A percentile compares a stretch with the other conserved stretches of the same genome.
These are phyloP conservation scores for Aureobasidium sp. DNA, from an alignment of 2,329 filamentous ascomycete species.

Conservation along the genomic window DNA sequence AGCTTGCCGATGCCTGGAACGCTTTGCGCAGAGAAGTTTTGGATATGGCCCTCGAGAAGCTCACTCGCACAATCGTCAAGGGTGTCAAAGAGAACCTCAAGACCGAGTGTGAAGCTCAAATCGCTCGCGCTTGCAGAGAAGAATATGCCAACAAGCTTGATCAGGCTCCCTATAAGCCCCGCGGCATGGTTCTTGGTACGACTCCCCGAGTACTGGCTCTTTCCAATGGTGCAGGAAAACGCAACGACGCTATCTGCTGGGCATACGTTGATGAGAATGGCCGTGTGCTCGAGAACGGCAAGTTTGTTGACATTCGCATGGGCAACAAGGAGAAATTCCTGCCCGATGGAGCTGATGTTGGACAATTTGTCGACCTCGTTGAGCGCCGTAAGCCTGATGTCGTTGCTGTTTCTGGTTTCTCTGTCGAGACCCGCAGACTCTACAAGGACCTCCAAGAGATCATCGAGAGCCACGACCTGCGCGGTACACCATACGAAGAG, in stretches of 20 bases:
- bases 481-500: conserved; percentile 74
- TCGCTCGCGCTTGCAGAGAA: conserved; percentile 80
- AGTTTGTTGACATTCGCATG: conserved; percentile 66
- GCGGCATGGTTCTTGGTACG: conserved; percentile 83
- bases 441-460: conserved; percentile 73
- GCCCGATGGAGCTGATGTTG: conserved; percentile 55
- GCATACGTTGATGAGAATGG: conserved; percentile 91
- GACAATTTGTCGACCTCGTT: conserved; percentile 69
- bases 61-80: conserved; percentile 77
- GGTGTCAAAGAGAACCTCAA: conserved; percentile 92
- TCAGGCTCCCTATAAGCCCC: conserved; percentile 92
- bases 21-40: conserved; percentile 76
- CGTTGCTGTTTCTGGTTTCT: conserved; percentile 80
- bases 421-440: conserved; percentile 75
- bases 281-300: conserved; percentile 79
- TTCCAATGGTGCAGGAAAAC: conserved; percentile 74
- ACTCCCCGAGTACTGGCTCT: conserved; percentile 78
- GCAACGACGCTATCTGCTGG: conserved; percentile 78
- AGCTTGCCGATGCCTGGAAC: conserved; percentile 93
- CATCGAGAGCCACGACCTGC: conserved; percentile 67
- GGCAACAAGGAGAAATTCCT: conserved; percentile 59
- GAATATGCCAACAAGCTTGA: conserved; percentile 85
- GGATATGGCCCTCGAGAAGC: conserved; percentile 68
- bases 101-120: conserved; percentile 86
- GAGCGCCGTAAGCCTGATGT: conserved; percentile 79